Evolutionary conservation across 345 rosid genomes (phyloP), one percentile per base, ranked within the genome.

Genomic region (Populus pruinosa): DNA sequence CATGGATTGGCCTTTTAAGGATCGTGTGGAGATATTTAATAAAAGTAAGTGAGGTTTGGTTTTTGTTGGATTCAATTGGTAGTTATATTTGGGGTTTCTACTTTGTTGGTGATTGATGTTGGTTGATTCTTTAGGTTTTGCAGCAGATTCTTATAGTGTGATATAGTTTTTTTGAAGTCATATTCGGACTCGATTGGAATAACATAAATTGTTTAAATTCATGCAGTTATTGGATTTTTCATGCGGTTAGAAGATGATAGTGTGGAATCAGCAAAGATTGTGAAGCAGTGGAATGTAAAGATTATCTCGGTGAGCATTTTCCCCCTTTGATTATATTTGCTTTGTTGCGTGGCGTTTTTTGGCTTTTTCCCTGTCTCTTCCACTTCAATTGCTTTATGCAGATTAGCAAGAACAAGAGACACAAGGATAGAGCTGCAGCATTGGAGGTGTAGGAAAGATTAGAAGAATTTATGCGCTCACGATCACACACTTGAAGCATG

Each of bases 271-370:
- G 96, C 96, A 3, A 93, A 93, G 87, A 92, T 75, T 73, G 98
- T 92, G 81, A 96, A 96, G 86, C 99, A 93, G 82, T 93, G 99
- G 98, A 93, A 96, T 85, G 99, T 96, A 38, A 93, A 96, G 86
- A 96, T 96, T 43, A 92, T 96, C 75, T 96, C 98, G 73, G 99
- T 92, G 67, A 80, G 97, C 61, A 47, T 33, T 36, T 43, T 56
- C 21, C 16, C n/a, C 8, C 44, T 27, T 13, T 27, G 59, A 20
- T 55, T 67, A 8, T 6, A 35, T n/a, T 59, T 27, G 56, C 62
- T 70, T 47, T 6, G n/a, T 43, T 16, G 62, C 4, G 16, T 6
- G 69, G 89, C 91, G 1, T 21, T 3, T 35, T 43, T 8, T 41
- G 35, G 31, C 8, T 69, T 41, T 2, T 59, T 5, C 55, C 33